These are phyloP conservation scores for Termitomyces sp. DNA, from an alignment of 768 basidiomycete species.

Conservation along the genomic window DNA sequence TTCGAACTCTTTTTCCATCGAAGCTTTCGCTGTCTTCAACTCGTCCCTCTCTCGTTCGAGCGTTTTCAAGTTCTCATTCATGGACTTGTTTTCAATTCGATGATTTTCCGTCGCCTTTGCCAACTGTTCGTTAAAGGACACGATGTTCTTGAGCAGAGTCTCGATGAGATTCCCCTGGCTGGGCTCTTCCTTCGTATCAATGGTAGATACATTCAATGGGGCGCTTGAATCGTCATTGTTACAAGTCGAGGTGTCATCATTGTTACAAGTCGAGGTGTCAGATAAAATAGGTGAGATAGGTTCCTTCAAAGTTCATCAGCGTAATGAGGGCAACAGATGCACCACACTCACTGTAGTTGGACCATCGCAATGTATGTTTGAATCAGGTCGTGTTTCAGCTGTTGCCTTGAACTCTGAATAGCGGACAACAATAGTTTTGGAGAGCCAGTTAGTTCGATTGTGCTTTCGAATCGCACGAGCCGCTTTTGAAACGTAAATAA, in stretches of 20 bases:
- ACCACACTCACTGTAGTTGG: background rate
- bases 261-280: background rate
- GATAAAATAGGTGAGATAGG: background rate
- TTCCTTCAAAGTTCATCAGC: background rate
- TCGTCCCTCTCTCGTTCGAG: conserved; percentile 1
- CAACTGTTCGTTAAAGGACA: background rate
- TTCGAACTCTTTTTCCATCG: background rate
- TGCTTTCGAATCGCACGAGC: background rate
- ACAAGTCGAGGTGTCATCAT: background rate
- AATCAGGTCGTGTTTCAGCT: background rate
- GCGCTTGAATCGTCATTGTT: background rate
- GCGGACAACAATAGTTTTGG: background rate
- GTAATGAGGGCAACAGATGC: background rate
- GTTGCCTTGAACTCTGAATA: background rate
- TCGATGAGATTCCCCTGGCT: background rate
- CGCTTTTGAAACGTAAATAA: background rate
- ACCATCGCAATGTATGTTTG: background rate
- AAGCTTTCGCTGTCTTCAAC: background rate
- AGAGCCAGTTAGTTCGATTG: background rate
- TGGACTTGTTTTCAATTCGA: background rate
- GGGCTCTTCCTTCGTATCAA: background rate
- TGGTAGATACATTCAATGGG: background rate
- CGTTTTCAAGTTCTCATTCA: background rate
- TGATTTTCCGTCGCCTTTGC: background rate
- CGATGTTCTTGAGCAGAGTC: background rate